A percentile compares a stretch with the other conserved stretches of the same genome.
These are phyloP conservation scores for Penicillium capsulatum DNA, from an alignment of 2,329 filamentous ascomycete genomes.

Conservation along the genomic window DNA sequence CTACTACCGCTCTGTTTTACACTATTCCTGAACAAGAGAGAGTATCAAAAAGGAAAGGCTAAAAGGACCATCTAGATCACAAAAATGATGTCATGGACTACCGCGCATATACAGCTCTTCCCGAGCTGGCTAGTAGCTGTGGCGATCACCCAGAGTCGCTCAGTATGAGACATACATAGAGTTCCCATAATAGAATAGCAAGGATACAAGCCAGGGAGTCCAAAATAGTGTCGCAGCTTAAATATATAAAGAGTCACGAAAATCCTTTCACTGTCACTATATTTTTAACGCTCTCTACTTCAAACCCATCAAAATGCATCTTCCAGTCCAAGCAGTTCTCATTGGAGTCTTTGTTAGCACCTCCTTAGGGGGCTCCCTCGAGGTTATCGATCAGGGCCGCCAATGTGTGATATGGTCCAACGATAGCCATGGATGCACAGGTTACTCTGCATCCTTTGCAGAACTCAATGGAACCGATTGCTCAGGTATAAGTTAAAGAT, in stretches of 20 bases:
- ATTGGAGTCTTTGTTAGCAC: not conserved
- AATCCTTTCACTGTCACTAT: not conserved
- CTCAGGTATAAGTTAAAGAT: not conserved
- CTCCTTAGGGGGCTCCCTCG: constrained; percentile 1
- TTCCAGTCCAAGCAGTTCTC: not conserved
- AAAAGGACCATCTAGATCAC: too few relatives aligned
- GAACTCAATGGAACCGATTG: constrained; percentile 3
- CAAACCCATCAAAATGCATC: not conserved
- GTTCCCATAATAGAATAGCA: not conserved
- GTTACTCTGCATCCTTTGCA: constrained; percentile 7
- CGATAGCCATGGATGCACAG: constrained; percentile 5
- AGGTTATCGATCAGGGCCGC: constrained; percentile 2
- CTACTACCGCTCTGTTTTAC: not conserved
- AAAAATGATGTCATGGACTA: too few relatives aligned
- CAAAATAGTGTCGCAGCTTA: not conserved
- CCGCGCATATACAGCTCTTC: not conserved
- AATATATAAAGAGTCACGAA: not conserved
- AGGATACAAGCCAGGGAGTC: not conserved
- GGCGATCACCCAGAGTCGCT: not conserved
- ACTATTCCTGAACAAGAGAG: not conserved
- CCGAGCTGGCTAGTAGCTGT: not conserved
- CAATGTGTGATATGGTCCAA: constrained; percentile 5
- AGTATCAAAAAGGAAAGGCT: not conserved
- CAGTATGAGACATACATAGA: not conserved
- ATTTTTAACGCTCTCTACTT: not conserved